Conservation (phyloP, 164 flowering plant species). For the Stephania yunnanensis region DNA sequence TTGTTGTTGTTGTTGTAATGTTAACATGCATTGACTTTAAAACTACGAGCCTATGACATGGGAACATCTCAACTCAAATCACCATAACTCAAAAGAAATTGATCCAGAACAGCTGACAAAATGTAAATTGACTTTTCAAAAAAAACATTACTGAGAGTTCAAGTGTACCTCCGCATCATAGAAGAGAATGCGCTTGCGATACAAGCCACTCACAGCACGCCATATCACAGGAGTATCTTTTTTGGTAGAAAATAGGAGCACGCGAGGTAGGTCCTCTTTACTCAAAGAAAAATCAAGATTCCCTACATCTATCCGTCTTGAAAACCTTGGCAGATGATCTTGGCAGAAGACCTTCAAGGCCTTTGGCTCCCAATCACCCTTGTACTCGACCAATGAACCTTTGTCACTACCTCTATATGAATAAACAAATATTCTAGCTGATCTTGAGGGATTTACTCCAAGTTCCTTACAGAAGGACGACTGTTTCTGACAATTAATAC, state of each 20-base stretch:
- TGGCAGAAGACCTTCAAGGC: slow-evolving; percentile 57
- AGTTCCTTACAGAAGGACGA: slow-evolving; percentile 60
- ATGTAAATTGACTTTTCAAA: not conserved
- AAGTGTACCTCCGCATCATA: slow-evolving; percentile 64
- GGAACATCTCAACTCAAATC: not conserved
- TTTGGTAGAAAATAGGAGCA: slow-evolving; percentile 80
- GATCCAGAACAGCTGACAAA: not conserved
- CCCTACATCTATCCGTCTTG: slow-evolving; percentile 49
- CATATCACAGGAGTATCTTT: slow-evolving; percentile 88
- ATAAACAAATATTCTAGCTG: slow-evolving; percentile 51
- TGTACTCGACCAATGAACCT: slow-evolving; percentile 69
- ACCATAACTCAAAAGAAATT: not conserved
- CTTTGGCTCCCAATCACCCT: slow-evolving; percentile 47
- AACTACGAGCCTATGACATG: not conserved
- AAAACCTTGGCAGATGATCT: slow-evolving; percentile 74
- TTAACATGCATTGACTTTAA: not conserved
- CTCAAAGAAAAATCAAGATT: slow-evolving; percentile 31
- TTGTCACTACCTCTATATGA: slow-evolving; percentile 50
- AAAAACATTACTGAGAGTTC: not conserved
- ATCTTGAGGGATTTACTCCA: slow-evolving; percentile 41
- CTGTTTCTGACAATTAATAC: slow-evolving; percentile 64
- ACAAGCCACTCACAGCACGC: slow-evolving; percentile 88
- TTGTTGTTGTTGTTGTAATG: no score
- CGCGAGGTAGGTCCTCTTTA: slow-evolving; percentile 42
- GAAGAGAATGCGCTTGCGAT: slow-evolving; percentile 52